Evolutionary conservation across 345 rosid species (phyloP).

Genomic region (Turnera subulata): DNA sequence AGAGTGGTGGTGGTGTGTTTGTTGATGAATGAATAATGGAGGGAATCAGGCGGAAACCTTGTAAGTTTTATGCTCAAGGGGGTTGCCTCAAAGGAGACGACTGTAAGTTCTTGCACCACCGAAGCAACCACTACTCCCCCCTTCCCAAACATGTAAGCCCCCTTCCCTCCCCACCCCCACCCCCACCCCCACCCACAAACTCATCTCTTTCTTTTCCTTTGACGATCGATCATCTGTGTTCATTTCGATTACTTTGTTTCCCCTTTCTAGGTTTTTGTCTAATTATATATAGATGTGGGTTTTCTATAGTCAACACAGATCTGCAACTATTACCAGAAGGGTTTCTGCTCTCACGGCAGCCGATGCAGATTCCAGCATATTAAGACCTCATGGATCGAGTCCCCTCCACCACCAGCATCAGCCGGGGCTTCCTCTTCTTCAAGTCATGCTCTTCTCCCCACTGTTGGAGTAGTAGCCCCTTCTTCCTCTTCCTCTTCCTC

Average conservation of each 20-base stretch:
- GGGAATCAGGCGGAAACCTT: conserved; percentile 18
- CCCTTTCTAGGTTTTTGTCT: neutral
- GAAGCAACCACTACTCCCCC: conserved; percentile 40
- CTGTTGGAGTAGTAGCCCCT: neutral
- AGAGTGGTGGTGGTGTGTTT: too few relatives aligned
- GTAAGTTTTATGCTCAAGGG: conserved; percentile 79
- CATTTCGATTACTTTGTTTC: neutral
- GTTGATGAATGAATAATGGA: too few relatives aligned
- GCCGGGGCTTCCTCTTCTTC: conserved; percentile 46
- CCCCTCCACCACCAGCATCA: too few relatives aligned
- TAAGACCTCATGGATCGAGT: conserved; percentile 36
- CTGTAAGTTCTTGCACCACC: conserved; percentile 75
- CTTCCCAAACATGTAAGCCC: conserved; percentile 37
- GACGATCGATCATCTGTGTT: too few relatives aligned
- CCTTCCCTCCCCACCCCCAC: too few relatives aligned
- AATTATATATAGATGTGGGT: neutral
- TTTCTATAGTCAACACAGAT: conserved; percentile 35
- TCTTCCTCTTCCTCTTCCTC: neutral
- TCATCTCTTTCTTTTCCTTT: neutral
- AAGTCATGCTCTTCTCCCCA: conserved; percentile 15
- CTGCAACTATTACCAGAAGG: conserved; percentile 83
- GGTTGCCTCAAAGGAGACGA: conserved; percentile 77
- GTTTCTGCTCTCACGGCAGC: conserved; percentile 66
- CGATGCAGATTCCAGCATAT: conserved; percentile 75
- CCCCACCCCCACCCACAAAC: too few relatives aligned